Evolutionary conservation across 441 rosid species (phyloP).

Genomic region (Erodium trifolium): DNA sequence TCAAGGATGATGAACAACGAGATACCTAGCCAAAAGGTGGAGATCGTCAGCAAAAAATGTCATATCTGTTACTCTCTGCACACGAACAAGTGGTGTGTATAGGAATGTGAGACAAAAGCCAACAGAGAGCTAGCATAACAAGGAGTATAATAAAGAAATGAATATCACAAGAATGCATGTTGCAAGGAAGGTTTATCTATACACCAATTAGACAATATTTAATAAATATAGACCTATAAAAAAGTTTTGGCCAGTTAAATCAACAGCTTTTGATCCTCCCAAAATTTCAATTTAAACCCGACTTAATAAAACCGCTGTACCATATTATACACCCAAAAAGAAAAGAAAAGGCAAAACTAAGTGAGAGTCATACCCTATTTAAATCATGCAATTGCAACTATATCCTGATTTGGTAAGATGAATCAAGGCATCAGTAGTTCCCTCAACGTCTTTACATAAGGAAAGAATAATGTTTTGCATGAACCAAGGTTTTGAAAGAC

Average conservation of each 20-base stretch:
- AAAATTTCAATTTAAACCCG: too few species aligned
- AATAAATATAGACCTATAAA: background rate
- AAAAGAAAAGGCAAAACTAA: too few species aligned
- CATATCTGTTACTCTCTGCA: slow-evolving; percentile 89
- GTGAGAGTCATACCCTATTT: too few species aligned
- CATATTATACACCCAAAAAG: too few species aligned
- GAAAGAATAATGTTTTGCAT: background rate
- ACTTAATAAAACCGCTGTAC: too few species aligned
- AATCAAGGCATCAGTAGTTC: background rate
- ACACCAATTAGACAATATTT: background rate
- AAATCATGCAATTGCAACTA: too few species aligned
- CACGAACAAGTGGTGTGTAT: background rate
- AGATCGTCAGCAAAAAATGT: slow-evolving; percentile 87
- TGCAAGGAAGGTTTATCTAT: background rate
- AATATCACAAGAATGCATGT: background rate
- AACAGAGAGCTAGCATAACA: background rate
- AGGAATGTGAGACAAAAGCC: background rate
- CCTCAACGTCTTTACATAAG: background rate
- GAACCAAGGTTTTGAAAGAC: too few species aligned
- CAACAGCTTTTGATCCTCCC: too few species aligned
- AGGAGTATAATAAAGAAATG: background rate
- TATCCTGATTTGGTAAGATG: background rate
- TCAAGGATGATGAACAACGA: slow-evolving; percentile 12
- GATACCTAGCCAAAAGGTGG: slow-evolving; percentile 86
- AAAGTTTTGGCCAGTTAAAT: background rate